Evolutionary conservation across 352 stramenopile genomes (phyloP), one percentile per base, ranked within the genome.

Genomic region (Phytophthora sojae): DNA sequence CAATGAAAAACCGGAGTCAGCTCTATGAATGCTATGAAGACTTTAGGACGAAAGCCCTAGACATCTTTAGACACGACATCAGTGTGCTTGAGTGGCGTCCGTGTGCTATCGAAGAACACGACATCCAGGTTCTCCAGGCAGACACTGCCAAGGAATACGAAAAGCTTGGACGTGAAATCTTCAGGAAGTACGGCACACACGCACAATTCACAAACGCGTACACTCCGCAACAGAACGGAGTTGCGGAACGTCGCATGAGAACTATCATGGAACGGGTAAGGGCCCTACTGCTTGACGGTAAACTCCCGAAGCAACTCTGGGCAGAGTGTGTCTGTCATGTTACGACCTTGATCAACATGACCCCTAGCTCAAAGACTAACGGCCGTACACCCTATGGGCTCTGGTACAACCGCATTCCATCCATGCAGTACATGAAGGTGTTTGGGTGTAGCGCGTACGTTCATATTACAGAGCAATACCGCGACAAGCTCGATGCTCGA

Each of bases 1-100:
- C 61, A 4, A 69, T 74, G 2, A 56, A 63, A 53, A 45, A 8
- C 11, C 42, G 50, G 14, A 66, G 49, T 50, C 49, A 67, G 21
- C 17, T 71, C 6, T 75, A 71, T 19, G 55, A 55, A 21, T 64
- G 45, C 57, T 71, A 64, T 12, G 61, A 71, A 21, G 23, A 62
- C 32, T 61, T 61, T 19, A 47, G 54, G 21, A 32, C 37, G 19
- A 32, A 61, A 58, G 15, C 30, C 25, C 21, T 54, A 25, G 55
- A 67, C n/a, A 67, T 67, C 4, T 67, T 67, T 6, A 25, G 50
- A 35, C 14, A 21, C 12, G 50, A 67, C 19, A 15, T 60, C 35
- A 11, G 26, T 21, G 37, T 54, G 1, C 32, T 67, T 21, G 60
- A 67, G 32, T 57, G 51, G 14, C 12, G 19, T 8, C 30, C 57